A percentile compares a stretch with the other conserved stretches of the same genome.
Conservation (phyloP, 805 yeast genomes). For the Candida khao-thaluensis region DNA sequence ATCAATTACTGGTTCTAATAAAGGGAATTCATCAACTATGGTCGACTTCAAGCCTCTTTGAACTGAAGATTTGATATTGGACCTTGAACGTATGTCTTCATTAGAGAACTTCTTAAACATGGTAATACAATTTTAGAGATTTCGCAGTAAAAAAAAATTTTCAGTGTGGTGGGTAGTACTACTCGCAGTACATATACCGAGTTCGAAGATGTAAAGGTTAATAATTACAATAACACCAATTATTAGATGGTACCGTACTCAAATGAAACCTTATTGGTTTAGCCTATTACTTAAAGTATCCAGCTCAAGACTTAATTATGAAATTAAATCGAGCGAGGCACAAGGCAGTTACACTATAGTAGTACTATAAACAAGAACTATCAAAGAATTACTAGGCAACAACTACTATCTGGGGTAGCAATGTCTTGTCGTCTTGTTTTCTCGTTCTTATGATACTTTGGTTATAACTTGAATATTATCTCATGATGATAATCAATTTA, state of each 20-base stretch:
- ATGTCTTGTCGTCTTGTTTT: too few relatives aligned
- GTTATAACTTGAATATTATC: conserved; percentile 1
- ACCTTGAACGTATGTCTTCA: conserved; percentile 85
- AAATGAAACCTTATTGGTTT: conserved; percentile 40
- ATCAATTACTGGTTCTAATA: conserved; percentile 74
- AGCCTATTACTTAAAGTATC: conserved; percentile 42
- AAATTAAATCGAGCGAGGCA: conserved; percentile 48
- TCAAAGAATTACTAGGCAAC: too few relatives aligned
- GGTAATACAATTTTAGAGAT: neutral
- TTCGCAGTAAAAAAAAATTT: conserved; percentile 2
- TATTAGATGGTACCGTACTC: conserved; percentile 46
- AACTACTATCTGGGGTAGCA: too few relatives aligned
- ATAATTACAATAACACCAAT: conserved; percentile 48
- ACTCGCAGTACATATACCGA: neutral
- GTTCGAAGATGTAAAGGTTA: conserved; percentile 33
- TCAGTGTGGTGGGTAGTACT: neutral
- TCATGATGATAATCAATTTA: conserved; percentile 1
- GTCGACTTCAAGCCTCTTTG: conserved; percentile 82
- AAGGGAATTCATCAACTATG: conserved; percentile 70
- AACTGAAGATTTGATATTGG: conserved; percentile 92
- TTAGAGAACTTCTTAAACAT: conserved; percentile 69
- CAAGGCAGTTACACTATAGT: conserved; percentile 28
- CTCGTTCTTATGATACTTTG: too few relatives aligned
- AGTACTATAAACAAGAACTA: too few relatives aligned
- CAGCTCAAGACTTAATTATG: conserved; percentile 45